Evolutionary conservation across 164 flowering plant species (phyloP), one percentile per base, ranked within the genome.

Genomic region (Nelumbo lutea): DNA sequence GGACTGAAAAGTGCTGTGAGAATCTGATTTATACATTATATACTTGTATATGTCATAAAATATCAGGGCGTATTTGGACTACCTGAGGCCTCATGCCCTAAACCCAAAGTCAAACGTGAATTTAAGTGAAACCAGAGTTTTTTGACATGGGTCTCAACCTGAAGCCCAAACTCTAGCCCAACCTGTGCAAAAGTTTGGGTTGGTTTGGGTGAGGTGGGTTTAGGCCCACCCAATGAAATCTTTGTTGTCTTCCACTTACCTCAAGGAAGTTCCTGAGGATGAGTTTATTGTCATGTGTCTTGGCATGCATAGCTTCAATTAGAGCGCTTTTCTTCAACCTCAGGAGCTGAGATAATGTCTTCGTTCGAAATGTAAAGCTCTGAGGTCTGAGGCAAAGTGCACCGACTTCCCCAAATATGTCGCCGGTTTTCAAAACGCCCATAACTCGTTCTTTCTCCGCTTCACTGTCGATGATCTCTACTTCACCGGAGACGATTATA

Each of bases 331-430:
- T 87, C 76, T 87, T 91, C 58, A 94, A 70, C 76, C 89, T 82
- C 75, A 91, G 71, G 57, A 94, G 84, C 62, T 91, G 98, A 0
- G 90, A 84, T 41, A 94, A 83, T 2, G 87, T 81, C 79, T 82
- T 94, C 4, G 98, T 91, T 59, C 95, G 76, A 56, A 73, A 90
- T 0, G 92, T 91, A 56, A 69, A 89, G 68, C 71, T 65, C 41
- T 90, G 96, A 72, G 93, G 92, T 62, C 76, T 84, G 64, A 79
- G 85, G 59, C 97, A 89, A 51, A 94, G 88, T 5, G 87, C 96
- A 58, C 92, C 91, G 27, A 85, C 80, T 81, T 94, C 98, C 48
- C 98, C 98, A 73, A 91, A 90, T 66, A 91, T 82, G 72, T 88
- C 90, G 13, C 84, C 88, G 0, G 86, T 68, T 6, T 65, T 73